Evolutionary conservation across 495 filamentous ascomycete species (phyloP).

Genomic region (Tuber calosporum): DNA sequence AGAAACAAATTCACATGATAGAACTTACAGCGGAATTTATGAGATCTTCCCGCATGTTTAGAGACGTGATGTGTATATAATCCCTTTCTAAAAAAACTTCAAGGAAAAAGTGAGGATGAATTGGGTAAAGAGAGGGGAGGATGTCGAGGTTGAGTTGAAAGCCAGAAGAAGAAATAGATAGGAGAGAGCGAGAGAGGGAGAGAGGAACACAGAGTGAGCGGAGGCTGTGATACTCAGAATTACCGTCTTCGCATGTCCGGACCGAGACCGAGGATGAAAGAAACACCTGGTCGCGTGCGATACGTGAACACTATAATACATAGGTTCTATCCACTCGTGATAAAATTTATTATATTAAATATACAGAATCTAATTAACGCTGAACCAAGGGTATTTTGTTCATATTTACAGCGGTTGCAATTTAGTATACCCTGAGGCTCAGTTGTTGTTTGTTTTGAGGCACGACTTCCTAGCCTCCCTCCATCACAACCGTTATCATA

Average conservation of each 20-base stretch:
- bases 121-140: neutral
- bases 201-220: neutral
- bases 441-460: constrained; percentile 33
- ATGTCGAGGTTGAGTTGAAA: neutral
- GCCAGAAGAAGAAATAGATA: neutral
- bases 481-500: constrained; percentile 9
- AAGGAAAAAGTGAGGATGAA: neutral
- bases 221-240: constrained; percentile 20
- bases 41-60: constrained; percentile 70
- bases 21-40: constrained; percentile 68
- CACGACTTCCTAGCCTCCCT: constrained; percentile 1
- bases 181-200: neutral
- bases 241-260: constrained; percentile 5
- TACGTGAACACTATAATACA: constrained; percentile 14
- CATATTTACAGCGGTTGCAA: constrained; percentile 18
- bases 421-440: neutral
- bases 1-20: constrained; percentile 1
- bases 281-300: constrained; percentile 37
- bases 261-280: constrained; percentile 32
- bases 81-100: constrained; percentile 12
- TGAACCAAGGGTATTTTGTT: constrained; percentile 7
- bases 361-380: neutral
- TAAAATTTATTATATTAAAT: neutral
- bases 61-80: neutral
- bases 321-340: neutral